A percentile compares a stretch with the other conserved stretches of the same genome.
phyloP scores from a whole-genome alignment of 2,329 filamentous ascomycete species.

The Fusarium robinianum region DNA sequence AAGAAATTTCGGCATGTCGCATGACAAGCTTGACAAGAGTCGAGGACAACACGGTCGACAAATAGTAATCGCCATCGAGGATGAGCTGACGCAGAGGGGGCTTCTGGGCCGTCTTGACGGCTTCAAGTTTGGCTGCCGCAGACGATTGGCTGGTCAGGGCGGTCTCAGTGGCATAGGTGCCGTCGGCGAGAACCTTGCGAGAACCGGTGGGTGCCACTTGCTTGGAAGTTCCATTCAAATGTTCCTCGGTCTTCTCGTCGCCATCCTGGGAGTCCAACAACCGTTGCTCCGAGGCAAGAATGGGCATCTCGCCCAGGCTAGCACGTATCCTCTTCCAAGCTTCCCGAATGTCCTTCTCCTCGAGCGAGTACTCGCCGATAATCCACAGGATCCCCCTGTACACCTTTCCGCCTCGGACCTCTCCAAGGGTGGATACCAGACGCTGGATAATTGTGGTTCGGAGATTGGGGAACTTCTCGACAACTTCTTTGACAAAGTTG shows the following conservation, averaged over 20 bases:
- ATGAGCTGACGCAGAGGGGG: constrained; percentile 93
- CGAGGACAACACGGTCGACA: constrained; percentile 92
- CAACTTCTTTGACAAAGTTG: constrained; percentile 97
- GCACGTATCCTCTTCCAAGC: constrained; percentile 96
- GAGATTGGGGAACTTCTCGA: constrained; percentile 94
- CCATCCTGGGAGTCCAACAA: constrained; percentile 84
- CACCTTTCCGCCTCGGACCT: constrained; percentile 95
- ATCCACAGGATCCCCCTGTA: constrained; percentile 98
- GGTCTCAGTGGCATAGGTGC: constrained; percentile 96
- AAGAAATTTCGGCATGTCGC: constrained; percentile 92
- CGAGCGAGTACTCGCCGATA: constrained; percentile 93
- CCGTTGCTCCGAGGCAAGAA: constrained; percentile 91
- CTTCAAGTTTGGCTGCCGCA: constrained; percentile 87
- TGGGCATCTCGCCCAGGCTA: constrained; percentile 94
- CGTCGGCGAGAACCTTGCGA: constrained; percentile 89
- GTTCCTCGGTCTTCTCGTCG: constrained; percentile 64
- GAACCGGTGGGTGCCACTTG: constrained; percentile 78
- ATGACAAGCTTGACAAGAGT: constrained; percentile 97
- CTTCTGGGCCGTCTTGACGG: constrained; percentile 96
- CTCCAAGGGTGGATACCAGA: constrained; percentile 85
- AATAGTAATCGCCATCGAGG: constrained; percentile 94
- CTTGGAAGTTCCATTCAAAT: constrained; percentile 82
- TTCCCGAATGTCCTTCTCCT: constrained; percentile 91
- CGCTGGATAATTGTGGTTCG: constrained; percentile 85
- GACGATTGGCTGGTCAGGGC: constrained; percentile 92